Evolutionary conservation across 257 asterid species (phyloP).

Genomic region (Solanum neorickii): DNA sequence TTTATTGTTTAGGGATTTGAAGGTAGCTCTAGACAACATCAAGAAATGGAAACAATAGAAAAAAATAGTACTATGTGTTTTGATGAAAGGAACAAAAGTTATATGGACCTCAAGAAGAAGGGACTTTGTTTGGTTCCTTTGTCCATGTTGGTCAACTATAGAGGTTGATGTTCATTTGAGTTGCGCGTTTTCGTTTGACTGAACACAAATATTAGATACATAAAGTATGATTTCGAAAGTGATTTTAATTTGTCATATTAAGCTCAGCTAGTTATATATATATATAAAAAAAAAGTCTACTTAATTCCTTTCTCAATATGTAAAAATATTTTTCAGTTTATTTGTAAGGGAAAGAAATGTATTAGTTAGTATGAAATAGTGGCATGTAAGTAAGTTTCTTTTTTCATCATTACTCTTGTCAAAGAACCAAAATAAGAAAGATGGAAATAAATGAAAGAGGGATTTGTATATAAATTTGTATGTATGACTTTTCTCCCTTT

Average conservation of each 20-base stretch:
- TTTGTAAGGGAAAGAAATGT: background rate
- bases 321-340: background rate
- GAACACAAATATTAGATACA: background rate
- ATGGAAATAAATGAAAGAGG: background rate
- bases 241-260: background rate
- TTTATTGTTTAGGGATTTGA: constrained; percentile 20
- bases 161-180: constrained; percentile 1
- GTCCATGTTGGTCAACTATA: constrained; percentile 33
- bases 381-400: background rate
- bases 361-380: background rate
- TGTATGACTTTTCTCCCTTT: background rate
- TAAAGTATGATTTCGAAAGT: background rate
- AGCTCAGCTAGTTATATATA: background rate
- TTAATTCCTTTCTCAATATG: background rate
- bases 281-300: background rate
- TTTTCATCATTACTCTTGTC: no score
- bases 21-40: background rate
- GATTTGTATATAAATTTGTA: background rate
- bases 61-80: constrained; percentile 2
- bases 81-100: constrained; percentile 12
- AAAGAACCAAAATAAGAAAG: no score
- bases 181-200: accelerated
- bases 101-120: constrained; percentile 31
- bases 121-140: constrained; percentile 55
- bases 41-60: constrained; percentile 1